A percentile compares a stretch with the other conserved stretches of the same genome.
Evolutionary conservation across 2,329 filamentous ascomycete genomes (phyloP).

Genomic region (Ustilaginoidea virens): DNA sequence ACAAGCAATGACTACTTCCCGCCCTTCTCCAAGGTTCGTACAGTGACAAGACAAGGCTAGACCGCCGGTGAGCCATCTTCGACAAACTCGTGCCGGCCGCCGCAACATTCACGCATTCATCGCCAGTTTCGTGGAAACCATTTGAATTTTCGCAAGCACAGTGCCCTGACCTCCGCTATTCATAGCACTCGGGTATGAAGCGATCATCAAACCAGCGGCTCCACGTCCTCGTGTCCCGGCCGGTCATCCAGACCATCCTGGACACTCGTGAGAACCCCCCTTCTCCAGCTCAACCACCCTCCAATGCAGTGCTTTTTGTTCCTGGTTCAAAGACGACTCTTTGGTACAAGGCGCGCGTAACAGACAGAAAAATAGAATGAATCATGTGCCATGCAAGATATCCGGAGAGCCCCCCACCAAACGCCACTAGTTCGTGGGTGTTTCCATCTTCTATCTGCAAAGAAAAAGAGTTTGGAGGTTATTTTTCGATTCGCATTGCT

Average conservation of each 20-base stretch:
- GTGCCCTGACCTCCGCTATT: conserved; percentile 28
- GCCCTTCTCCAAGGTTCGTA: no score
- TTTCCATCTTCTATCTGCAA: conserved; percentile 60
- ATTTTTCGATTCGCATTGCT: conserved; percentile 2
- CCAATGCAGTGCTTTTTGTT: conserved; percentile 33
- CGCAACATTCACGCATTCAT: no score
- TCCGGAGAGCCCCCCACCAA: conserved; percentile 55
- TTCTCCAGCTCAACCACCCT: conserved; percentile 43
- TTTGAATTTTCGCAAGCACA: conserved; percentile 45
- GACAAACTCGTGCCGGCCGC: no score
- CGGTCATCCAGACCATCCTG: conserved; percentile 19
- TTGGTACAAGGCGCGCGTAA: conserved; percentile 27
- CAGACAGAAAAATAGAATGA: conserved; percentile 29
- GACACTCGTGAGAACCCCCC: conserved; percentile 42
- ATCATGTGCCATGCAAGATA: conserved; percentile 57
- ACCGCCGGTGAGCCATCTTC: no score
- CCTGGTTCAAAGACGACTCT: conserved; percentile 26
- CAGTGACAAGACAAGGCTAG: no score
- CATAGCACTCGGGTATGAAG: conserved; percentile 43
- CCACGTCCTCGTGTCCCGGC: conserved; percentile 43
- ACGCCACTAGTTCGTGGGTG: conserved; percentile 51
- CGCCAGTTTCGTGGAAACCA: conserved; percentile 35
- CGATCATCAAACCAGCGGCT: conserved; percentile 46
- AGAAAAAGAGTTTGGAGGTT: conserved; percentile 11
- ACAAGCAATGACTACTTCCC: no score